A percentile compares a stretch with the other conserved stretches of the same genome.
Evolutionary conservation across 108 stramenopile genomes (phyloP).

Genomic region (Pseudonitzschia multistriata): DNA sequence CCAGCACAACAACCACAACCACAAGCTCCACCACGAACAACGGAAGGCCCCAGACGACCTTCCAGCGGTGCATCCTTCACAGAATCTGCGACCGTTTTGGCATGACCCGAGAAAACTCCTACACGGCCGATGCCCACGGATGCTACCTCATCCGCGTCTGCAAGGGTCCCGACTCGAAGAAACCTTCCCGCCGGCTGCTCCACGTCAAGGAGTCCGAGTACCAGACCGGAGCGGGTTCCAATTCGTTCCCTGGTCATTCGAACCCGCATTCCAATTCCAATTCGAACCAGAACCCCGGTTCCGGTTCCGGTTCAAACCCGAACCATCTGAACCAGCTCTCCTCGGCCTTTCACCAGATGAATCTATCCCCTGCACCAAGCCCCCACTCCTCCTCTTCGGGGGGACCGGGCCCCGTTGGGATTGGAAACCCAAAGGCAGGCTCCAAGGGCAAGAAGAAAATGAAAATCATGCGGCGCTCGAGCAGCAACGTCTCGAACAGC

Average conservation of each 20-base stretch:
- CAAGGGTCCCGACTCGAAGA: slow-evolving; percentile 29
- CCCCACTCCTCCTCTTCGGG: background rate
- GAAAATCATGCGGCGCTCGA: slow-evolving; percentile 54
- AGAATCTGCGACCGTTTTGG: slow-evolving; percentile 88
- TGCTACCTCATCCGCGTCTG: slow-evolving; percentile 32
- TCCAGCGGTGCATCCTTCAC: slow-evolving; percentile 86
- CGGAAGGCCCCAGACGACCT: slow-evolving; percentile 58
- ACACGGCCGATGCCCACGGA: slow-evolving; percentile 15
- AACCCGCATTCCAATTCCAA: background rate
- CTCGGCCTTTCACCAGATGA: slow-evolving; percentile 7
- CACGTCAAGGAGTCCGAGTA: slow-evolving; percentile 23
- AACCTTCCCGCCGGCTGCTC: slow-evolving; percentile 33
- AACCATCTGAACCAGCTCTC: background rate
- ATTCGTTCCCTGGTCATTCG: background rate
- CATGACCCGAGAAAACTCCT: slow-evolving; percentile 65
- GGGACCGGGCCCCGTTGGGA: background rate
- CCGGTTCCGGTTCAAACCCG: background rate
- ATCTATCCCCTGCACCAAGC: background rate
- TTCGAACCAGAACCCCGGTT: background rate
- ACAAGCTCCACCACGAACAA: no score
- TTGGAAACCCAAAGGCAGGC: slow-evolving; percentile 8
- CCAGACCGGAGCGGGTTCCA: no score
- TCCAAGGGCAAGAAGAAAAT: slow-evolving; percentile 41
- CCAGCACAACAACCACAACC: no score
- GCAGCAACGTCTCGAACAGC: slow-evolving; percentile 28